Conservation (phyloP, 2,329 filamentous ascomycete species). For the Neofusicoccum ribis region DNA sequence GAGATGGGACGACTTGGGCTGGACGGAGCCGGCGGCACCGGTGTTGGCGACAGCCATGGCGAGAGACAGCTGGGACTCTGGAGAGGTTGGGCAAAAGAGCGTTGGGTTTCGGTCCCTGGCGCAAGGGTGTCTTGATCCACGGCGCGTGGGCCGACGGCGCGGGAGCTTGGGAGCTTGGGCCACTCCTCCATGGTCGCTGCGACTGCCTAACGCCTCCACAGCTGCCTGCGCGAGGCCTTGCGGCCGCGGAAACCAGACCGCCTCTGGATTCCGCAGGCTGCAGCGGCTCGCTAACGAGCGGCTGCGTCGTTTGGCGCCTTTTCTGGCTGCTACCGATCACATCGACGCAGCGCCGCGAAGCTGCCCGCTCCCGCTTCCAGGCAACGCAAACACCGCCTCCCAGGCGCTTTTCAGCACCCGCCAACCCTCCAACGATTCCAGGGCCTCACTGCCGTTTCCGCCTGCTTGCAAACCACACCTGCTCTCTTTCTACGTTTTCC, state of each 20-base stretch:
- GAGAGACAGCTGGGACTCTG: not conserved
- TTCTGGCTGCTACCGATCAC: not conserved
- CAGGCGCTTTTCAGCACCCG: not conserved
- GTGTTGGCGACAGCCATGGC: constrained; percentile 6
- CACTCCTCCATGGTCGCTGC: no score
- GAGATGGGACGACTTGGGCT: constrained; percentile 53
- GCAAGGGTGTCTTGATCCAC: no score
- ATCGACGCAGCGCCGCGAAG: not conserved
- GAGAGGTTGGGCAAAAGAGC: not conserved
- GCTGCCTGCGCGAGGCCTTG: not conserved
- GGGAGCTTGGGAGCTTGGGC: no score
- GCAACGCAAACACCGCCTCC: not conserved
- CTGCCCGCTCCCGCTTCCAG: not conserved
- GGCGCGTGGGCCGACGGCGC: no score
- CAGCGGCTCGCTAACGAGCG: no score
- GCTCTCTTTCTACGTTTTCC: not conserved
- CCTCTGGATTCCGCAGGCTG: not conserved
- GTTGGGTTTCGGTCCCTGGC: no score
- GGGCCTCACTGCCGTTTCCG: no score
- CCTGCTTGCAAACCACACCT: not conserved
- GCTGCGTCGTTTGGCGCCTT: not conserved
- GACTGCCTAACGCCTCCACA: not conserved
- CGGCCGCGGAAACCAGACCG: no score
- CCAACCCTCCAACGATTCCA: no score
- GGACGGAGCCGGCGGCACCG: not conserved